Evolutionary conservation across 1,284 basidiomycete species (phyloP).

Genomic region (Chalciporus piperatoides): DNA sequence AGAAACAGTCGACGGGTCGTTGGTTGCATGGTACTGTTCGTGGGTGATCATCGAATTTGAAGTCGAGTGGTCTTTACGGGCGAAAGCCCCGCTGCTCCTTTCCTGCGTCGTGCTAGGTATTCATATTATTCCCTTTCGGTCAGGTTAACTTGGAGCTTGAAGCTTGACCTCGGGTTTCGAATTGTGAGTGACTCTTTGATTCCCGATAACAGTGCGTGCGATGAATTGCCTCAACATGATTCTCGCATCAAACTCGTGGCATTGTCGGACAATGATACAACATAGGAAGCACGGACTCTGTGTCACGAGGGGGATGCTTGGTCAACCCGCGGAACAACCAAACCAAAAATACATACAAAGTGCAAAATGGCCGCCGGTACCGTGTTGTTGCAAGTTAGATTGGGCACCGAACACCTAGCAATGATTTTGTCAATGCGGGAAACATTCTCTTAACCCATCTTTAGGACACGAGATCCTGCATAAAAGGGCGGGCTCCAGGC

Average conservation of each 20-base stretch:
- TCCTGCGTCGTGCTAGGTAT: too few species aligned
- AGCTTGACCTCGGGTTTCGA: too few species aligned
- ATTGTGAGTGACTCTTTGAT: not conserved
- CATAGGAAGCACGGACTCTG: not conserved
- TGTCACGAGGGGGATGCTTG: not conserved
- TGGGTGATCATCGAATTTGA: too few species aligned
- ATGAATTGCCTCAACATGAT: not conserved
- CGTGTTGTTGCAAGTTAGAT: not conserved
- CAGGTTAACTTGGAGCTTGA: not conserved
- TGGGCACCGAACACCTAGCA: not conserved
- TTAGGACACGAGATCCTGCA: not conserved
- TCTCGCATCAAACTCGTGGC: not conserved
- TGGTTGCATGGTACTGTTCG: too few species aligned
- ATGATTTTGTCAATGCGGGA: not conserved
- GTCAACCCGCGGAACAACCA: not conserved
- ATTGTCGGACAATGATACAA: not conserved
- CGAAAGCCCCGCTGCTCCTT: too few species aligned
- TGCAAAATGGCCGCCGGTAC: not conserved
- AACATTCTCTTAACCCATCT: not conserved
- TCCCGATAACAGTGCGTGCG: not conserved
- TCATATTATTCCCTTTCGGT: too few species aligned
- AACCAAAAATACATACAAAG: not conserved
- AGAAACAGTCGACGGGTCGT: too few species aligned
- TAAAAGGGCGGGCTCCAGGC: not conserved
- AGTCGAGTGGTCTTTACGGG: not conserved